Base-by-base conservation (phyloP, 306 rosid species). In the Glycine soja region DNA sequence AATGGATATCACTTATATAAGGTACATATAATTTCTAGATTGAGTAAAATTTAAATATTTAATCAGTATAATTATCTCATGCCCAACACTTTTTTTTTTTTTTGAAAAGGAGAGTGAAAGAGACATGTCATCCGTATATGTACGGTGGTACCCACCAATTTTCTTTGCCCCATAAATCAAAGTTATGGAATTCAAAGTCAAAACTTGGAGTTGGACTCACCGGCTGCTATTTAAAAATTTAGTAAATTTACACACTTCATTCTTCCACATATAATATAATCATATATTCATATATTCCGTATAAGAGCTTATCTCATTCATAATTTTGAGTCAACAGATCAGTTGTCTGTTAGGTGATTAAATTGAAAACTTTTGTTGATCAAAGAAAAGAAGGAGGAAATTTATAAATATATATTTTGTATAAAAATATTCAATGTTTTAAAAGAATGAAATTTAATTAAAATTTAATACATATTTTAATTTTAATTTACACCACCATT, bases 121-220 rank as follows among this genome's bases (percentile, higher is more conserved):
- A 66, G 51, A 40, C 51, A 0, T 8, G 3, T 3, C 13, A 3
- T 36, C 14, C 71, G 50, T 43, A 18, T 70, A 45, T 46, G 75
- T 73, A 73, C 74, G 73, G 65, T 73, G 40, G 79, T 73, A 42
- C 65, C 13, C 58, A 40, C 53, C 53, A 51, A 40, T 73, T 68
- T 81, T 72, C 75, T 63, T 43, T 4, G 63, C 48, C 11, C 51
- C 62, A 18, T 36, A 18, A 78, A 3, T 78, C 47, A 53, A 53
- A 8, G 45, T 18, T 3, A 19, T 53, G 10, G 10, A 64, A 64
- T 81, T 53, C 75, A 18, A 64, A 53, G 80, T 81, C 80, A 42
- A 72, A 73, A 40, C 43, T 38, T 38, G 43, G 43, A 6, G 13
- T 64, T 74, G 15, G 84, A 72, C 83, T 30, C 34, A 59, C 65